Evolutionary conservation across 805 yeast species (phyloP).

Genomic region (Nakazawaea siamensis): DNA sequence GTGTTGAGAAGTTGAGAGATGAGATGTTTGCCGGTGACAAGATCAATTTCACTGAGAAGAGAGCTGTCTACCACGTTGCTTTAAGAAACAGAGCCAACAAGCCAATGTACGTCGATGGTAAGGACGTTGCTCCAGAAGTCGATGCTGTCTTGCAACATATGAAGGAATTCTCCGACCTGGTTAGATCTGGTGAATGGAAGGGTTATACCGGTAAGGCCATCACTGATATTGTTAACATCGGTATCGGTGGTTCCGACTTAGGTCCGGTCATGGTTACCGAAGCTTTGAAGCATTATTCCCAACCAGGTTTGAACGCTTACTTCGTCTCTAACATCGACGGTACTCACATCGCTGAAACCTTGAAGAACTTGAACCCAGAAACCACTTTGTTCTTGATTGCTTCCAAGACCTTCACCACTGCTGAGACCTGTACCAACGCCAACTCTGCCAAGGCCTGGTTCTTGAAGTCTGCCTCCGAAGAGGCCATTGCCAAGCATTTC

Average conservation of each 20-base stretch:
- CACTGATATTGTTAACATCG: slow-evolving; percentile 93
- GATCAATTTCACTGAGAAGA: slow-evolving; percentile 91
- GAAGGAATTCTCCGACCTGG: slow-evolving; percentile 87
- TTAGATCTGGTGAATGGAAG: slow-evolving; percentile 92
- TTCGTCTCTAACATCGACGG: slow-evolving; percentile 99
- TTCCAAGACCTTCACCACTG: slow-evolving; percentile 98
- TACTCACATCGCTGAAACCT: slow-evolving; percentile 89
- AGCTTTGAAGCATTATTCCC: slow-evolving; percentile 85
- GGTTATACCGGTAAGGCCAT: slow-evolving; percentile 95
- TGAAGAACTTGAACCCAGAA: slow-evolving; percentile 74
- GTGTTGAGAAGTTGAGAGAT: slow-evolving; percentile 80
- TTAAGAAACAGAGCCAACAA: slow-evolving; percentile 85
- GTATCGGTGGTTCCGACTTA: slow-evolving; percentile 97
- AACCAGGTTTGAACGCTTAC: slow-evolving; percentile 69
- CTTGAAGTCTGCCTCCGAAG: slow-evolving; percentile 54
- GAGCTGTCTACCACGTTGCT: slow-evolving; percentile 97
- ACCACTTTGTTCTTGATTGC: slow-evolving; percentile 90
- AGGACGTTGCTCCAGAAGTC: slow-evolving; percentile 86
- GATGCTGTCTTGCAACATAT: slow-evolving; percentile 88
- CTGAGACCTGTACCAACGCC: slow-evolving; percentile 96
- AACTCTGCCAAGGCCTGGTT: slow-evolving; percentile 95
- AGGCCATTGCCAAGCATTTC: slow-evolving; percentile 91
- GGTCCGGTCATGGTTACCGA: slow-evolving; percentile 99
- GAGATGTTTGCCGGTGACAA: slow-evolving; percentile 88
- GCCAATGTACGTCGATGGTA: slow-evolving; percentile 84